Conservation (phyloP, 495 filamentous ascomycete genomes). For the Trichoderma virens region DNA sequence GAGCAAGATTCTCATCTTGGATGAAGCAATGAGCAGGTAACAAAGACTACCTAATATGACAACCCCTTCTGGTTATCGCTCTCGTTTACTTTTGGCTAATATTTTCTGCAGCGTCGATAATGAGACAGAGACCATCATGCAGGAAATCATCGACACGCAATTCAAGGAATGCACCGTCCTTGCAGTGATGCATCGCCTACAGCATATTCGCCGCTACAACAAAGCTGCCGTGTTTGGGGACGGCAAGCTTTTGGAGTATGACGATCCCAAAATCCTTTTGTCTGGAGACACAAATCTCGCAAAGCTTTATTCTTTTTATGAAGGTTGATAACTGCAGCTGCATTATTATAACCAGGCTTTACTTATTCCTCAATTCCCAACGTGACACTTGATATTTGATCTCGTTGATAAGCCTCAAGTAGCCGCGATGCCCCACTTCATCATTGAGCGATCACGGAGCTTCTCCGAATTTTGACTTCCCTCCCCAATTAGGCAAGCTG, state of each 20-base stretch:
- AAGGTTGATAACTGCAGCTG: neutral
- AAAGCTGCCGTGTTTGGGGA: slow-evolving; percentile 17
- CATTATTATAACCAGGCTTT: neutral
- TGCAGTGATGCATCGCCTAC: slow-evolving; percentile 48
- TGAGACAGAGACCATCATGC: slow-evolving; percentile 50
- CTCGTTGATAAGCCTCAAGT: too few relatives aligned
- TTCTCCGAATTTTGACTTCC: neutral
- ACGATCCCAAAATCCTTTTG: neutral
- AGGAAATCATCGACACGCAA: slow-evolving; percentile 46
- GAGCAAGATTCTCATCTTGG: slow-evolving; percentile 34
- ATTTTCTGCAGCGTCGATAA: slow-evolving; percentile 32
- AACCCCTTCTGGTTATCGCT: neutral
- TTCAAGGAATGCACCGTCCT: slow-evolving; percentile 48
- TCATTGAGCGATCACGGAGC: neutral
- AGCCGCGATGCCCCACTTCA: neutral
- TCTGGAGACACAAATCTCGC: neutral
- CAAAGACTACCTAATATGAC: neutral
- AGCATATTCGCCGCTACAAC: slow-evolving; percentile 44
- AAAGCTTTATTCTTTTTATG: neutral
- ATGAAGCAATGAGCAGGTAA: slow-evolving; percentile 41
- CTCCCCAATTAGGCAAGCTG: neutral
- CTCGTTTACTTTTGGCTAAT: neutral
- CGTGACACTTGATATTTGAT: too few relatives aligned
- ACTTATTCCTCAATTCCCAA: too few relatives aligned
- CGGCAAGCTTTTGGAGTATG: slow-evolving; percentile 20